These are phyloP conservation scores for Pseudocohnilembus persalinus DNA, from an alignment of 169 alveolate genomes.

Conservation along the genomic window DNA sequence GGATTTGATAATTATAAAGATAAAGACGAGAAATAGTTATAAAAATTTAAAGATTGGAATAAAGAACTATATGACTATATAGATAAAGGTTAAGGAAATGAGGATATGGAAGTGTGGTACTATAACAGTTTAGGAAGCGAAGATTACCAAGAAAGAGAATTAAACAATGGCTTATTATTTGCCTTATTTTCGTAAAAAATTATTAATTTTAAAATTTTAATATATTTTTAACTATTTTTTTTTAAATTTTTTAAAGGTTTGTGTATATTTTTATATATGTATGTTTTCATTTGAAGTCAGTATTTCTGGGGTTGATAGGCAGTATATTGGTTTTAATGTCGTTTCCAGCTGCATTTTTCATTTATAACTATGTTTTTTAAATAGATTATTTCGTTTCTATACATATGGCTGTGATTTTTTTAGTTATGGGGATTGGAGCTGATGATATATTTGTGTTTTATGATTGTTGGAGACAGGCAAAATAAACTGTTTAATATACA, in stretches of 20 bases:
- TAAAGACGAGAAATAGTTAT: background rate
- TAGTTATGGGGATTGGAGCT: background rate
- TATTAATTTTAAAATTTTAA: too few species aligned
- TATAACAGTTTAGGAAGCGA: background rate
- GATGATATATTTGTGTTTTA: background rate
- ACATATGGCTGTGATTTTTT: background rate
- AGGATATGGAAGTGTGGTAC: background rate
- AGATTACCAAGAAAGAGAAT: background rate
- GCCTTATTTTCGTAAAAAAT: background rate
- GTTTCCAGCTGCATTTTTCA: background rate
- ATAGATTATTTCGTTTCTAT: background rate
- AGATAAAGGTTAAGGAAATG: background rate
- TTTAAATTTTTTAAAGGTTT: background rate
- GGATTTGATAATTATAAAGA: background rate
- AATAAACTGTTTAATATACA: too few species aligned
- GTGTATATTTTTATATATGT: background rate
- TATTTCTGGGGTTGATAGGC: background rate
- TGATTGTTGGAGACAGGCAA: background rate
- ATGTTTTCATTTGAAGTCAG: background rate
- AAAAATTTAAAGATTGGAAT: background rate
- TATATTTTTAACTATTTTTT: too few species aligned
- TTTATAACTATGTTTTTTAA: too few species aligned
- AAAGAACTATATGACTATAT: background rate
- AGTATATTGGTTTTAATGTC: background rate
- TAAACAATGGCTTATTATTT: background rate